A percentile compares a stretch with the other conserved stretches of the same genome.
Conservation (phyloP, 768 basidiomycete genomes). For the Hebeloma cylindrosporum region DNA sequence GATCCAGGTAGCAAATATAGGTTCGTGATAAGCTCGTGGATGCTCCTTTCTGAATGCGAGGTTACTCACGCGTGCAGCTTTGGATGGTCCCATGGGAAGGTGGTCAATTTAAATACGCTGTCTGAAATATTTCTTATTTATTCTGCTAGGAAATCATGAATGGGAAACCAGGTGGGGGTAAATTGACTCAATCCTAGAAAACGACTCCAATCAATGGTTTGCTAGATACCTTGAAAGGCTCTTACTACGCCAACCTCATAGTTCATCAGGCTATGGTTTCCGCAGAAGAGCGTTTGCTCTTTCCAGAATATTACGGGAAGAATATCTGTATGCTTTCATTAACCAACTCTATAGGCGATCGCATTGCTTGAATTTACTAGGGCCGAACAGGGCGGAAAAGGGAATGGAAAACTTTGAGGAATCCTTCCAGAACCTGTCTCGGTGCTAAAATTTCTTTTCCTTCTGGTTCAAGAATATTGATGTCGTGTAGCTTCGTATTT, state of each 20-base stretch:
- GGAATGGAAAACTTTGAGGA: slow-evolving; percentile 76
- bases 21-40: too few species aligned
- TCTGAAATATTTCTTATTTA: slow-evolving; percentile 5
- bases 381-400: slow-evolving; percentile 60
- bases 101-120: slow-evolving; percentile 19
- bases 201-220: neutral
- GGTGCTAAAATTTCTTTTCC: slow-evolving; percentile 33
- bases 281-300: slow-evolving; percentile 47
- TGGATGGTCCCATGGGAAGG: slow-evolving; percentile 99
- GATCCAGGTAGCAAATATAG: slow-evolving; percentile 75
- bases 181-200: neutral
- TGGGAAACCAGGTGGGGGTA: slow-evolving; percentile 66
- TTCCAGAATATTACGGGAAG: slow-evolving; percentile 82
- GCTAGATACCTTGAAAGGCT: slow-evolving; percentile 83
- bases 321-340: slow-evolving; percentile 72
- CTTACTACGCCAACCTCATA: slow-evolving; percentile 89
- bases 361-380: slow-evolving; percentile 31
- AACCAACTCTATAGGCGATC: neutral
- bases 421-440: slow-evolving; percentile 85
- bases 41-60: too few species aligned
- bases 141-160: slow-evolving; percentile 86
- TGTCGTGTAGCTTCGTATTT: slow-evolving; percentile 64
- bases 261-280: slow-evolving; percentile 66
- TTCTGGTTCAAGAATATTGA: neutral
- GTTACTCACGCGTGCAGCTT: too few species aligned